Evolutionary conservation across 2,329 filamentous ascomycete species (phyloP).

Genomic region (Clonostachys solani): DNA sequence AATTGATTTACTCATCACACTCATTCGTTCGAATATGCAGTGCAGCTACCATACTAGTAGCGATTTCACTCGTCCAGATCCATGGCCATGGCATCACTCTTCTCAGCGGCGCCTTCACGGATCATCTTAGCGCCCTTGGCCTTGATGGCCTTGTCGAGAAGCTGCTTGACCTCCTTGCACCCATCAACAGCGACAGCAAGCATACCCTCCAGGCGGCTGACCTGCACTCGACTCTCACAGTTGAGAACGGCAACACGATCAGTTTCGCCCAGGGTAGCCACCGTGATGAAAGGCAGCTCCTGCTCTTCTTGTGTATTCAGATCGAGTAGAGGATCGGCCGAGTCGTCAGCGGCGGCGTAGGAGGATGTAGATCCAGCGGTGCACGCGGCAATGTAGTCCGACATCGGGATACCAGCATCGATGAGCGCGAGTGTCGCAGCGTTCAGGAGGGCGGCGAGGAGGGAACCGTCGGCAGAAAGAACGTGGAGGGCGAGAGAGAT

Average conservation of each 20-base stretch:
- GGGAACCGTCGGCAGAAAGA: slow-evolving; percentile 82
- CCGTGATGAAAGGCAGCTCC: slow-evolving; percentile 84
- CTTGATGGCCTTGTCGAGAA: slow-evolving; percentile 77
- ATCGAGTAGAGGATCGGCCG: slow-evolving; percentile 74
- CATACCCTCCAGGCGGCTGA: slow-evolving; percentile 82
- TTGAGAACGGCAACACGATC: slow-evolving; percentile 76
- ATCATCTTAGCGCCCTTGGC: slow-evolving; percentile 64
- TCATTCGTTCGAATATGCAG: slow-evolving; percentile 33
- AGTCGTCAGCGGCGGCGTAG: slow-evolving; percentile 60
- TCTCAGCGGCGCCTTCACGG: slow-evolving; percentile 46
- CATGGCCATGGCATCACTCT: slow-evolving; percentile 43
- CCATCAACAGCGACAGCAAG: slow-evolving; percentile 88
- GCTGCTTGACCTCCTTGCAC: slow-evolving; percentile 77
- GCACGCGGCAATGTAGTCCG: slow-evolving; percentile 83
- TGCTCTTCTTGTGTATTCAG: slow-evolving; percentile 77
- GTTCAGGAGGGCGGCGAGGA: slow-evolving; percentile 87
- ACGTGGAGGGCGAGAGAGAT: slow-evolving; percentile 84
- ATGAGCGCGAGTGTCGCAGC: slow-evolving; percentile 87
- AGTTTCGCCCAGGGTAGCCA: slow-evolving; percentile 71
- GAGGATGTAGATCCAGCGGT: slow-evolving; percentile 77
- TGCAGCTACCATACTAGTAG: slow-evolving; percentile 31
- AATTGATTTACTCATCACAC: not conserved
- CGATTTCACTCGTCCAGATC: slow-evolving; percentile 36
- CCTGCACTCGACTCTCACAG: slow-evolving; percentile 86
- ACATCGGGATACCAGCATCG: slow-evolving; percentile 94